Conservation (phyloP, 208 protist genomes). For the Leishmania braziliensis region DNA sequence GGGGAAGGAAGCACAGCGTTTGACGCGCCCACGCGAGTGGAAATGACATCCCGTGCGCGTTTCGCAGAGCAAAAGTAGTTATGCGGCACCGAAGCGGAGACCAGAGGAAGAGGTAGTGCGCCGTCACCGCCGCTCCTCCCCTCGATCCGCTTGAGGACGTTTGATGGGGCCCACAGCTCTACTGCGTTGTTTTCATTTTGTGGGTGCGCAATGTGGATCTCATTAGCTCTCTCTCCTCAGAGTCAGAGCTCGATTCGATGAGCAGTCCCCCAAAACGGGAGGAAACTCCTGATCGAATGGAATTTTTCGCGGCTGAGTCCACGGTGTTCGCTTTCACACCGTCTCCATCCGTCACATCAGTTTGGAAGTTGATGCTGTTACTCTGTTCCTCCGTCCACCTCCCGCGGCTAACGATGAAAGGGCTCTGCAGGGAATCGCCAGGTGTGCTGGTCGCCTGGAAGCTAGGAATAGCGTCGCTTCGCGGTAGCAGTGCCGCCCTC, state of each 20-base stretch:
- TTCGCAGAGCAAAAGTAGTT: no score
- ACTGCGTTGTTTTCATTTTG: background rate
- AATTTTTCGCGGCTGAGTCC: background rate
- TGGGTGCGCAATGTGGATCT: background rate
- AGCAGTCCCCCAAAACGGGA: constrained; percentile 23
- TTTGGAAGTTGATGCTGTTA: constrained; percentile 5
- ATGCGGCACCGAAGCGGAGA: background rate
- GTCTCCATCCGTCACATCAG: background rate
- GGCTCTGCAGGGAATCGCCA: constrained; percentile 6
- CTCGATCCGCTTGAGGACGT: background rate
- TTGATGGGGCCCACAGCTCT: background rate
- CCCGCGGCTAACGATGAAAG: constrained; percentile 2
- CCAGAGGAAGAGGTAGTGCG: background rate
- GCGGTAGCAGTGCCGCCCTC: background rate
- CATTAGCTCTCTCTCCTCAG: constrained; percentile 13
- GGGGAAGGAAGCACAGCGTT: background rate
- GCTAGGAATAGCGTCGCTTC: background rate
- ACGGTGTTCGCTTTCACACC: background rate
- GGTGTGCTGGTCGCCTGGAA: background rate
- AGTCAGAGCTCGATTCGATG: constrained; percentile 51
- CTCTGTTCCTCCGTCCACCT: background rate
- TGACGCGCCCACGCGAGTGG: background rate
- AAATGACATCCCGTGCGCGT: background rate
- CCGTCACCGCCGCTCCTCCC: background rate
- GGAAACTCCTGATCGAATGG: constrained; percentile 2